phyloP scores from a whole-genome alignment of 257 asterid species.

The Solanum acaule region DNA sequence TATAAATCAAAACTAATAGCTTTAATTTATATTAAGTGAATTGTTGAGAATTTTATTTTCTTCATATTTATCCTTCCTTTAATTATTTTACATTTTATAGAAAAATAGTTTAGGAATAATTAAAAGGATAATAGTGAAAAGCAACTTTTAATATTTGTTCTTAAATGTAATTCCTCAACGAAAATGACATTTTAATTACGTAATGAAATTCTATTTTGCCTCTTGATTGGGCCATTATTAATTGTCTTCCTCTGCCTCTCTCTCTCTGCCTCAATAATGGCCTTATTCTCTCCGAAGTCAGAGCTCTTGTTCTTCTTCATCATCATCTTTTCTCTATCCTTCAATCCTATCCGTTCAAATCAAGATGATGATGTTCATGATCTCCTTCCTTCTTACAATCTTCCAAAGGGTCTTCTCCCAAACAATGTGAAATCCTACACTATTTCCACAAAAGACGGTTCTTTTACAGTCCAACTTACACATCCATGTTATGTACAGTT shows the following conservation, averaged over 20 bases:
- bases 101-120: too few relatives aligned
- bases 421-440: background rate
- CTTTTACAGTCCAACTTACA: background rate
- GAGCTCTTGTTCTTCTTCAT: background rate
- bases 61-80: too few relatives aligned
- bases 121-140: too few relatives aligned
- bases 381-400: constrained; percentile 5
- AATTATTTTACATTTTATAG: too few relatives aligned
- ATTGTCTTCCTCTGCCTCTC: too few relatives aligned
- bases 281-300: background rate
- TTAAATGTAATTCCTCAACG: too few relatives aligned
- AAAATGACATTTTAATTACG: too few relatives aligned
- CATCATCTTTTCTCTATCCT: background rate
- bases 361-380: constrained; percentile 9
- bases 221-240: too few relatives aligned
- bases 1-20: too few relatives aligned
- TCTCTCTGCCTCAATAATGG: background rate
- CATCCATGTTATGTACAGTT: constrained; percentile 29
- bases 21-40: too few relatives aligned
- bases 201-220: background rate
- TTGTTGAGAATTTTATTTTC: too few relatives aligned
- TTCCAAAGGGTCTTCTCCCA: background rate
- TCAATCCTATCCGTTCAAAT: background rate
- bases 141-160: too few relatives aligned
- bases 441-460: background rate